A percentile compares a stretch with the other conserved stretches of the same genome.
Evolutionary conservation across 176 grass and related monocot species (phyloP).

Genomic region (Alloteropsis semialata): DNA sequence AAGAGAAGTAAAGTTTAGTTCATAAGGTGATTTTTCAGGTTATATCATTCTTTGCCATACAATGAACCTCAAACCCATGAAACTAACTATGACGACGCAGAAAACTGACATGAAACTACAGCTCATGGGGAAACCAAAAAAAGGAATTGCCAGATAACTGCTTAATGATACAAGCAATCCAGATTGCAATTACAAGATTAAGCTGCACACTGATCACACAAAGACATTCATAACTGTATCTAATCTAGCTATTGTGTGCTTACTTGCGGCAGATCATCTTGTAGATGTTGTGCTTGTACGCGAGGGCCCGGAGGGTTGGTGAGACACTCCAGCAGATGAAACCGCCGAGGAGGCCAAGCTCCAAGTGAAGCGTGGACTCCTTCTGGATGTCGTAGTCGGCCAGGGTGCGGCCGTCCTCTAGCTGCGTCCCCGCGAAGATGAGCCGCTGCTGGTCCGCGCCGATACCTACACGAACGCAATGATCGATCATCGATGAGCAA

Average conservation of each 20-base stretch:
- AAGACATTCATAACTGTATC: neutral
- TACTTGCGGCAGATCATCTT: slow-evolving; percentile 45
- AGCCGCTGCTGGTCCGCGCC: slow-evolving; percentile 49
- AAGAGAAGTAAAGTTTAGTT: neutral
- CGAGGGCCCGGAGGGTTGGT: slow-evolving; percentile 8
- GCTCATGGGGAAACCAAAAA: neutral
- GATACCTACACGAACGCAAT: neutral
- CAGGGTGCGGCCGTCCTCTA: slow-evolving; percentile 42
- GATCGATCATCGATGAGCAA: too few relatives aligned
- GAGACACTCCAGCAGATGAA: neutral
- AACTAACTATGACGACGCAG: neutral
- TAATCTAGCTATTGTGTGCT: neutral
- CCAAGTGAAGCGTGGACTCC: slow-evolving; percentile 27
- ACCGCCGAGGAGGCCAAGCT: slow-evolving; percentile 21
- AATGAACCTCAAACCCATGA: neutral
- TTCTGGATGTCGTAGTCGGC: slow-evolving; percentile 42
- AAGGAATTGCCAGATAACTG: neutral
- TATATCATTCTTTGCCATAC: neutral
- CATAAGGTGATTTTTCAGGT: neutral
- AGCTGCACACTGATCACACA: neutral
- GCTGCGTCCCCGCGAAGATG: slow-evolving; percentile 45
- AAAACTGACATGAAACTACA: neutral
- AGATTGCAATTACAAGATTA: neutral
- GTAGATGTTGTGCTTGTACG: slow-evolving; percentile 20
- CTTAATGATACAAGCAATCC: neutral